Conservation (phyloP, 305 asterid species). For the Solanum aculeatissimum region DNA sequence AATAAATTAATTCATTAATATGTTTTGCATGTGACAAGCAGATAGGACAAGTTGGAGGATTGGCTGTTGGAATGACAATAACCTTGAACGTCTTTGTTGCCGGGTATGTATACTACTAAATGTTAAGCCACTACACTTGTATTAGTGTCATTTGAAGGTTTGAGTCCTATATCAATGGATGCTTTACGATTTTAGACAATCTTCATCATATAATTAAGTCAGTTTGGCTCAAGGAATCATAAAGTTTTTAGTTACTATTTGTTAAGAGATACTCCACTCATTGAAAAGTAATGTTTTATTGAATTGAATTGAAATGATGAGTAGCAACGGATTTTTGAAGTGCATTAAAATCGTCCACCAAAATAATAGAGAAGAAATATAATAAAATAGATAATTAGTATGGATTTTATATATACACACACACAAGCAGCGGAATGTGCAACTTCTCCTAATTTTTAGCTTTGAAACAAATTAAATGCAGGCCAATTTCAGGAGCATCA, state of each 20-base stretch:
- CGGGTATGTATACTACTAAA: slow-evolving; percentile 26
- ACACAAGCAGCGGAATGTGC: neutral
- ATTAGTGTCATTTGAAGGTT: neutral
- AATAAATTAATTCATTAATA: neutral
- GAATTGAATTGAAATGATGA: neutral
- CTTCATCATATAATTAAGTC: too few species aligned
- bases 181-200: too few species aligned
- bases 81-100: slow-evolving; percentile 58
- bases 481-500: slow-evolving; percentile 82
- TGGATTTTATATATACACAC: too few species aligned
- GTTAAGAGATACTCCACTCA: neutral
- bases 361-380: too few species aligned
- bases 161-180: too few species aligned
- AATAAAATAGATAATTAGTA: too few species aligned
- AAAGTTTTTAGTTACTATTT: too few species aligned
- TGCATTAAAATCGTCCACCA: neutral
- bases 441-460: neutral
- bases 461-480: slow-evolving; percentile 3
- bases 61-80: slow-evolving; percentile 74
- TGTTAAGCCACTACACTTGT: neutral
- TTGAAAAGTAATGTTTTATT: neutral
- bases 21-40: neutral
- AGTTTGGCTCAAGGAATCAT: too few species aligned
- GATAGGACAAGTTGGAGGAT: slow-evolving; percentile 42
- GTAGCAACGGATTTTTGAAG: neutral